These are phyloP conservation scores for Fusarium paranaense DNA, from an alignment of 2,329 filamentous ascomycete genomes.

Conservation along the genomic window DNA sequence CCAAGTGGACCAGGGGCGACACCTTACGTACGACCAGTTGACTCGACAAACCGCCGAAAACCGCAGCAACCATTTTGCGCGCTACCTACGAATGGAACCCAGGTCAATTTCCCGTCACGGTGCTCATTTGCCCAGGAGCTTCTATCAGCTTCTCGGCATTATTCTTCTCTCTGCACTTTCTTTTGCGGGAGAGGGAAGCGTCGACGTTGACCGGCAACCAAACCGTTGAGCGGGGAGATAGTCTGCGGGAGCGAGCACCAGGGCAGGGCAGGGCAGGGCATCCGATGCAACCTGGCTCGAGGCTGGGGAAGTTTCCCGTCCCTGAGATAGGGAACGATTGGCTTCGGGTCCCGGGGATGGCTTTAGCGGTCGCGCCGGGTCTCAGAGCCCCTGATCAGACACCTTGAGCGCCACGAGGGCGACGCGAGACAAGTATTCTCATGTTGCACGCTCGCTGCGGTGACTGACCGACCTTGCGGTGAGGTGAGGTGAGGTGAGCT, in stretches of 20 bases:
- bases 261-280: slow-evolving; percentile 1
- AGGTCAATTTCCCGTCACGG: slow-evolving; percentile 21
- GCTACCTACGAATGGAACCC: slow-evolving; percentile 8
- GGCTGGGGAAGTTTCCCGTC: slow-evolving; percentile 19
- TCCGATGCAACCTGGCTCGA: neutral
- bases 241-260: slow-evolving; percentile 14
- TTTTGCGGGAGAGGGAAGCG: slow-evolving; percentile 19
- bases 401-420: slow-evolving; percentile 3
- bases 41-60: slow-evolving; percentile 39
- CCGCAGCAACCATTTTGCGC: slow-evolving; percentile 32
- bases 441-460: neutral
- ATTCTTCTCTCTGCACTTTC: slow-evolving; percentile 3
- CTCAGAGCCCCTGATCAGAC: neutral
- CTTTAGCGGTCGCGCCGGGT: neutral
- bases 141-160: slow-evolving; percentile 18
- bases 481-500: slow-evolving; percentile 29
- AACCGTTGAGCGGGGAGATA: slow-evolving; percentile 20
- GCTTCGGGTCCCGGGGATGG: slow-evolving; percentile 35
- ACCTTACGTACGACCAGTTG: slow-evolving; percentile 38
- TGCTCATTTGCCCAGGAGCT: slow-evolving; percentile 9
- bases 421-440: slow-evolving; percentile 1
- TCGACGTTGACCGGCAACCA: slow-evolving; percentile 12
- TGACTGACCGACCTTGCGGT: slow-evolving; percentile 32
- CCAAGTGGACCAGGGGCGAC: slow-evolving; percentile 39
- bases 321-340: slow-evolving; percentile 30